Base-by-base conservation (phyloP, 768 basidiomycete species). In the Termitomyces sp. region DNA sequence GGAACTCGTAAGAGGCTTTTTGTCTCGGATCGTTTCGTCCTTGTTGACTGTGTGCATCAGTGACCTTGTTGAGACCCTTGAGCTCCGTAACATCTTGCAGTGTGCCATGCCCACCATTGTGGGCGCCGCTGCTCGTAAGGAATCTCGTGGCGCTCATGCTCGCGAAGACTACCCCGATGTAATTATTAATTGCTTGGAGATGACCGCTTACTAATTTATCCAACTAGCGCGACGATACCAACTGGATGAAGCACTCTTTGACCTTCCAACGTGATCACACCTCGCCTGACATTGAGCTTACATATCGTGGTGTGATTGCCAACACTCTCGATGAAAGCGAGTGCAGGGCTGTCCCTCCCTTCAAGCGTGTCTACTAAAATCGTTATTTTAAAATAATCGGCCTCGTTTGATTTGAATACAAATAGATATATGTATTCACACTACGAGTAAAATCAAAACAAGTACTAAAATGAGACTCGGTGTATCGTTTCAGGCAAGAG, bases 121-220 rank as follows among this genome's bases (percentile, higher is more conserved):
- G 12, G 86, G 91, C 49, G 94, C 92, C 20, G 90, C 91, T 53
- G 94, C 94, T 54, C 90, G 96, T 66, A 92, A 94, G 77, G 97
- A 98, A 71, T 96, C 94, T 47, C 92, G 97, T 71, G 97, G 97
- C 71, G 97, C 97, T 40, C 97, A 99, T 69, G 97, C 97, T 50
- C 93, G 97, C 65, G 97, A 98, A 74, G 97, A 99, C 72, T 98
- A 74, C 80, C 87, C 94, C n/a, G 95, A 99, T 26, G 91, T 92
- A 58, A 52, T 81, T 74, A 8, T 4, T n/a, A n/a, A 28, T 45
- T 48, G 33, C 40, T 35, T 33, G 26, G 16, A 18, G 14, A 4
- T 12, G 8, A 8, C 32, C 30, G 32, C 26, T 32, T 16, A 30
- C 40, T 56, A 26, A 48, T 26, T 35, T 6, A 12, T 22, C 4